These are phyloP conservation scores for Carallia brachiata DNA, from an alignment of 345 rosid species.

Conservation along the genomic window DNA sequence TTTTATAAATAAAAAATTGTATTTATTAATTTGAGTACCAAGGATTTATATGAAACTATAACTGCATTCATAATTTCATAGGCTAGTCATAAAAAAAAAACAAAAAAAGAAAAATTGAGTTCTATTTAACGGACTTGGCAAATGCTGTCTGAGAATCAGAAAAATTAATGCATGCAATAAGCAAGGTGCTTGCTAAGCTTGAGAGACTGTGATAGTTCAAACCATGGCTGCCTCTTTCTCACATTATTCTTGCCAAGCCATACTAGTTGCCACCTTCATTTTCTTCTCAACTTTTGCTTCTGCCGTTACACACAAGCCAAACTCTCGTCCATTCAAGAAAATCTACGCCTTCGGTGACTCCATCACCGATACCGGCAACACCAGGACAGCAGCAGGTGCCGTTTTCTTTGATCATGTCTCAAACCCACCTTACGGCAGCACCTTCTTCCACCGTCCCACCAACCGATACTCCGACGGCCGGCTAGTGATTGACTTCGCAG, in stretches of 20 bases:
- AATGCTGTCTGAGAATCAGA: too few species aligned
- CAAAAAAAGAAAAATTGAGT: too few species aligned
- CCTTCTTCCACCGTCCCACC: conserved; percentile 72
- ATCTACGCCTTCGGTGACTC: conserved; percentile 93
- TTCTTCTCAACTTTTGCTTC: conserved; percentile 14
- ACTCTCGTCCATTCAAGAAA: conserved; percentile 51
- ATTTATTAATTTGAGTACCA: too few species aligned
- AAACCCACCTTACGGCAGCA: conserved; percentile 68
- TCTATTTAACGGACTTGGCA: too few species aligned
- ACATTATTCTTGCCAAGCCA: conserved; percentile 15
- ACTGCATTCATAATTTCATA: too few species aligned
- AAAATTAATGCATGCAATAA: neutral
- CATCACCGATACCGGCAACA: conserved; percentile 93
- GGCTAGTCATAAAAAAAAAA: too few species aligned
- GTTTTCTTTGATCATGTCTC: conserved; percentile 75
- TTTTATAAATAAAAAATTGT: too few species aligned
- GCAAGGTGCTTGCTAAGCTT: neutral
- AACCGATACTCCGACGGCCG: conserved; percentile 95
- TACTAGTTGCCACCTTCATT: conserved; percentile 12
- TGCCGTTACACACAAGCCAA: conserved; percentile 7
- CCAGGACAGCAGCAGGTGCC: conserved; percentile 59
- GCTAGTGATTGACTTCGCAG: conserved; percentile 76
- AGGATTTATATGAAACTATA: too few species aligned
- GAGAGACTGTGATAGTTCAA: neutral
- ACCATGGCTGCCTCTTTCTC: conserved; percentile 26